Base-by-base conservation (phyloP, 495 filamentous ascomycete species). In the Tuber brumale region DNA sequence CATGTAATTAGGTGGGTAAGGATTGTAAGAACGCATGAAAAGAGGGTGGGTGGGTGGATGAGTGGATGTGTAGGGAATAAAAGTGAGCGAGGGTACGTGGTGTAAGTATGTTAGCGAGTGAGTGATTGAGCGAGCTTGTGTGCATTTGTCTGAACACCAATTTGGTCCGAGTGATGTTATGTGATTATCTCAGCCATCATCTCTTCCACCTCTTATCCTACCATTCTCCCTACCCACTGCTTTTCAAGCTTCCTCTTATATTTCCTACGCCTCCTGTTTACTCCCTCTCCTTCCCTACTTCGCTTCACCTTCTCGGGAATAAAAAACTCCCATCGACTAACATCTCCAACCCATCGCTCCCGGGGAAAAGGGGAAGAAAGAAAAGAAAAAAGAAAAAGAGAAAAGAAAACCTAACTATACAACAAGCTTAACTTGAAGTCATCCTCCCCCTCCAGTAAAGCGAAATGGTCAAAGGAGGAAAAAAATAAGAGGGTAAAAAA, bases 331-430 rank as follows among this genome's bases (percentile, higher is more conserved):
- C 3, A 61, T 61, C n/a, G 10, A 61, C 27, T 61, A n/a, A 61
- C 51, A 23, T 61, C 51, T 61, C 51, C 31, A 61, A 74, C 72
- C 46, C 19, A 41, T 72, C 41, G 70, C 12, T 18, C 27, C 45
- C 27, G 21, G 39, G 21, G 27, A 72, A 72, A 19, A 72, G 21
- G 21, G 21, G 19, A 21, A n/a, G 0, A 31, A 23, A 21, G 19
- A 51, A 51, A 9, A 31, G 39, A 18, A 45, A 19, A 18, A n/a
- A n/a, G n/a, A n/a, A 19, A 45, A 45, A 71, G 39, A 16, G 16
- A 45, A 41, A 35, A 57, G 51, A 43, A 66, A 51, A 69, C 43
- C 69, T 74, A 74, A 74, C 21, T 73, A 23, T 73, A 57, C 45
- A 43, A 66, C 69, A 66, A 31, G 21, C 39, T 27, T 74, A 44